These are phyloP conservation scores for Panicum miliaceum DNA, from an alignment of 176 grass and related monocot genomes.

Conservation along the genomic window DNA sequence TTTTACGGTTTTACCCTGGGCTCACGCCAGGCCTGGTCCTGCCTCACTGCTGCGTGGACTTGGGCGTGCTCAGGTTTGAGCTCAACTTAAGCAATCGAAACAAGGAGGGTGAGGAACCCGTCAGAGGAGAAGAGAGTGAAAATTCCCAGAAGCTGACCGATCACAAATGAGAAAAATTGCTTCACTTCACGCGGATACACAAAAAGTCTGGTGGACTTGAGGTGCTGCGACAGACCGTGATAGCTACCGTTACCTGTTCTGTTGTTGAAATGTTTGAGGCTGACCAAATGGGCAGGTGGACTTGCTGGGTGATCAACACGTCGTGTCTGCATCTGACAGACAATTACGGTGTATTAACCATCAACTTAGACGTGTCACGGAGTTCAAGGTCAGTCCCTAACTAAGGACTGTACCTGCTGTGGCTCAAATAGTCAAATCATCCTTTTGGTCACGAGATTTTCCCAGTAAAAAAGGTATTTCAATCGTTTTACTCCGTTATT, in stretches of 20 bases:
- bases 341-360: too few species aligned
- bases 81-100: not conserved
- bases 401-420: too few species aligned
- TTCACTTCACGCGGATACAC: conserved; percentile 10
- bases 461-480: too few species aligned
- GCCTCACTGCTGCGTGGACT: too few species aligned
- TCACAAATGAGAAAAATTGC: not conserved
- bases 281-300: not conserved
- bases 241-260: not conserved
- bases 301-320: not conserved
- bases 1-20: too few species aligned
- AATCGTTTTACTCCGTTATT: too few species aligned
- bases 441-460: too few species aligned
- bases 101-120: too few species aligned
- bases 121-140: not conserved
- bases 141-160: not conserved
- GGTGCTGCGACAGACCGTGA: not conserved
- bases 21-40: too few species aligned
- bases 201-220: not conserved
- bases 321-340: not conserved
- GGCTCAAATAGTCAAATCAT: too few species aligned
- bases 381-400: too few species aligned
- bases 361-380: not conserved
- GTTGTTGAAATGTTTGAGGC: not conserved
- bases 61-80: too few species aligned